phyloP scores from a whole-genome alignment of 1,284 basidiomycete species.

The Fomitopsis betulina region DNA sequence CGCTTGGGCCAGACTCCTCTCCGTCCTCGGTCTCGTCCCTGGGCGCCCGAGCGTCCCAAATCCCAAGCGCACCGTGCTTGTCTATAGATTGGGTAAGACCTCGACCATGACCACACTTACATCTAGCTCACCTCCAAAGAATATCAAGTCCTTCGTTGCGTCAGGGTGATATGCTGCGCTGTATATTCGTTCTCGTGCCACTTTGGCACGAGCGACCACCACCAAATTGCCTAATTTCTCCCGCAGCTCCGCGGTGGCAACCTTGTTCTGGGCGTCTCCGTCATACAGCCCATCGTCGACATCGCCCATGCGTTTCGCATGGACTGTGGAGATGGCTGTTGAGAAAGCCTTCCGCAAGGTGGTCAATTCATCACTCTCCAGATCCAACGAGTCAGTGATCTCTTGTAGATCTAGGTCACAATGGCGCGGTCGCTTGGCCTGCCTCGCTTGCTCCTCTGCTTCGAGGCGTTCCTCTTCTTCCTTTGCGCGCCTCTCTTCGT shows the following conservation, averaged over 20 bases:
- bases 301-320: slow-evolving; percentile 38
- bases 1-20: slow-evolving; percentile 35
- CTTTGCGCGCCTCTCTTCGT: slow-evolving; percentile 41
- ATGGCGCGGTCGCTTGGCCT: slow-evolving; percentile 63
- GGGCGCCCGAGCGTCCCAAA: slow-evolving; percentile 76
- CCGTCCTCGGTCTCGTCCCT: slow-evolving; percentile 55
- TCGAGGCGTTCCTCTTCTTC: slow-evolving; percentile 56
- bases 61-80: slow-evolving; percentile 73
- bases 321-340: slow-evolving; percentile 28
- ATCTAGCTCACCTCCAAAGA: slow-evolving; percentile 61
- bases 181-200: slow-evolving; percentile 68
- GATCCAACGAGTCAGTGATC: slow-evolving; percentile 39
- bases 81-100: slow-evolving; percentile 36
- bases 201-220: slow-evolving; percentile 70
- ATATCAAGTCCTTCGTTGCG: slow-evolving; percentile 71
- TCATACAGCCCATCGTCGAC: slow-evolving; percentile 49
- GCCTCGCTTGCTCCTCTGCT: slow-evolving; percentile 54
- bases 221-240: slow-evolving; percentile 50
- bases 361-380: slow-evolving; percentile 40
- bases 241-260: slow-evolving; percentile 46
- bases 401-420: slow-evolving; percentile 57
- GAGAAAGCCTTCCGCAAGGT: slow-evolving; percentile 42
- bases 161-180: slow-evolving; percentile 77
- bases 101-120: neutral
- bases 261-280: slow-evolving; percentile 35